phyloP scores from a whole-genome alignment of 768 basidiomycete species.

The Multifurca ochricompacta region DNA sequence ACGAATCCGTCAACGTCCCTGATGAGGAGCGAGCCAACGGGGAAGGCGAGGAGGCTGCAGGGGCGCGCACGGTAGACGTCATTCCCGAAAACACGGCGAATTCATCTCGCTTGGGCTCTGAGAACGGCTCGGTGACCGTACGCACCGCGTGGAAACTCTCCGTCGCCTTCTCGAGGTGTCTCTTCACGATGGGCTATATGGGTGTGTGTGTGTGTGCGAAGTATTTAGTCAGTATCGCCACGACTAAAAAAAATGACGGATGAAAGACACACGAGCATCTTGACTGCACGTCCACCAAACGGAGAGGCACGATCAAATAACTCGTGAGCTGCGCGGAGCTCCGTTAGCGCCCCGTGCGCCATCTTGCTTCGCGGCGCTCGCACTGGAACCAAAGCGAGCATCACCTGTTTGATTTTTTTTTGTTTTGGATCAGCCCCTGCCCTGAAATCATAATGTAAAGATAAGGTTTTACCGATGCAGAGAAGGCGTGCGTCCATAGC shows the following conservation, averaged over 20 bases:
- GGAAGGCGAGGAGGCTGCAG: conserved; percentile 25
- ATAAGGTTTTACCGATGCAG: conserved; percentile 7
- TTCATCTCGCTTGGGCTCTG: conserved; percentile 52
- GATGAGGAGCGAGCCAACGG: conserved; percentile 20
- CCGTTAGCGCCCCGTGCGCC: conserved; percentile 59
- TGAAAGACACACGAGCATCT: conserved; percentile 50
- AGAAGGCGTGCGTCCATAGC: conserved; percentile 19
- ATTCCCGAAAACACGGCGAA: conserved; percentile 71
- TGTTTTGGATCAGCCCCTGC: background rate
- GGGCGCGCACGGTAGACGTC: conserved; percentile 56
- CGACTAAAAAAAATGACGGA: background rate
- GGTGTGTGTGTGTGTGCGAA: background rate
- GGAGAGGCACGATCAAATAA: conserved; percentile 57
- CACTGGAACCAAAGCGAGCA: conserved; percentile 72
- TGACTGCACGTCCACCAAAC: conserved; percentile 58
- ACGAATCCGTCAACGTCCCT: conserved; percentile 9
- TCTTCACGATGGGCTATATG: conserved; percentile 63
- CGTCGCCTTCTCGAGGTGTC: conserved; percentile 46
- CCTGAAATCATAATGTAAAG: background rate
- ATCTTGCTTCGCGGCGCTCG: conserved; percentile 58
- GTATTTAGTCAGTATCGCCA: background rate
- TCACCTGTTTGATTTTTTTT: conserved; percentile 49
- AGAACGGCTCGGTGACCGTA: conserved; percentile 56
- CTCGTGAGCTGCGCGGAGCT: conserved; percentile 53
- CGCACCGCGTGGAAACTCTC: conserved; percentile 35